phyloP scores from a whole-genome alignment of 2,329 filamentous ascomycete species.

The Botrytis hyacinthi region DNA sequence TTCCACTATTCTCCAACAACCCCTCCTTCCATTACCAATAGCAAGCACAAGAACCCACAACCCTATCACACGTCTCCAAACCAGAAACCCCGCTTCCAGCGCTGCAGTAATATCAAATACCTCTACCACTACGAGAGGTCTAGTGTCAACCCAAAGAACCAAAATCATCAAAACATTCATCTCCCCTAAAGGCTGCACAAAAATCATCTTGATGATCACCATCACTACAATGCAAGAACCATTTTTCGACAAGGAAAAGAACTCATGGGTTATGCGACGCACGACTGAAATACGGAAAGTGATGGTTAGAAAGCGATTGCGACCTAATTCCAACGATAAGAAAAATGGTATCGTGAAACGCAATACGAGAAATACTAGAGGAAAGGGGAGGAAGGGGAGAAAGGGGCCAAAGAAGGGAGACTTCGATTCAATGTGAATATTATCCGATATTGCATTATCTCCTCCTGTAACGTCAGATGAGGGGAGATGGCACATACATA shows the following conservation, averaged over 20 bases:
- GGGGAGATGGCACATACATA: background rate
- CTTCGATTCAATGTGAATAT: background rate
- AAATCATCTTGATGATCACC: background rate
- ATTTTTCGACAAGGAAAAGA: background rate
- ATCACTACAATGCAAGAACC: background rate
- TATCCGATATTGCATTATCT: background rate
- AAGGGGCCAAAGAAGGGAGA: background rate
- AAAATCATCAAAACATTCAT: background rate
- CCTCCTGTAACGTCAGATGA: too few relatives aligned
- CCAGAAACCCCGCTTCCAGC: background rate
- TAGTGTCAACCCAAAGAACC: background rate
- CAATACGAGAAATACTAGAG: background rate
- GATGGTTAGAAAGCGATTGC: background rate
- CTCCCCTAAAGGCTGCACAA: background rate
- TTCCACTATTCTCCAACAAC: background rate
- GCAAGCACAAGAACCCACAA: background rate
- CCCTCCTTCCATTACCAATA: background rate
- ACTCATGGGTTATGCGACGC: background rate
- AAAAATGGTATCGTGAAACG: background rate
- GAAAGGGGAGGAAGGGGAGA: background rate
- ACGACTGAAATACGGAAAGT: background rate
- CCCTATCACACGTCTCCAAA: background rate
- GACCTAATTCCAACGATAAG: background rate
- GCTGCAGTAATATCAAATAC: background rate
- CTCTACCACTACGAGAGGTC: background rate